Evolutionary conservation across 2,329 filamentous ascomycete genomes (phyloP).

Genomic region (Colletotrichum brevisporum): DNA sequence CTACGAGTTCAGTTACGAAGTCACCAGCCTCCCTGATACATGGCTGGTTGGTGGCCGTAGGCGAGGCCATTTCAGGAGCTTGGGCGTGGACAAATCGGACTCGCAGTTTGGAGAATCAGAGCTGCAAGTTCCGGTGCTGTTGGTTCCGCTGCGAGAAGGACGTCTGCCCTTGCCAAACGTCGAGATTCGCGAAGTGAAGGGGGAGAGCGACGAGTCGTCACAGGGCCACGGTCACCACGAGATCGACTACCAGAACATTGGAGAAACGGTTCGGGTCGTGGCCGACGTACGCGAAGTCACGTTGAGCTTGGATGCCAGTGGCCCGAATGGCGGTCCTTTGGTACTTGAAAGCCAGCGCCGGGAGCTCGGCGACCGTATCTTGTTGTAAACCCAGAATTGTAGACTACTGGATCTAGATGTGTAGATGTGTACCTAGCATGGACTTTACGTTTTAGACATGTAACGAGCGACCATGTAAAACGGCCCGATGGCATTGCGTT

Average conservation of each 20-base stretch:
- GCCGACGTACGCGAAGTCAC: slow-evolving; percentile 80
- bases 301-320: slow-evolving; percentile 78
- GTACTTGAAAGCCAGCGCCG: slow-evolving; percentile 73
- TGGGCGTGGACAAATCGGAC: slow-evolving; percentile 52
- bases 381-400: slow-evolving; percentile 46
- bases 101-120: slow-evolving; percentile 60
- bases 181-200: slow-evolving; percentile 78
- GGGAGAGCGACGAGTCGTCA: slow-evolving; percentile 45
- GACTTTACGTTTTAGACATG: background rate
- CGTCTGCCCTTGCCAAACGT: slow-evolving; percentile 83
- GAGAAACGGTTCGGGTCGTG: slow-evolving; percentile 82
- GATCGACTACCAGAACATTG: slow-evolving; percentile 83
- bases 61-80: slow-evolving; percentile 81
- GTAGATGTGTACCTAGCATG: background rate
- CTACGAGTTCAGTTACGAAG: slow-evolving; percentile 86
- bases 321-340: slow-evolving; percentile 75
- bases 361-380: slow-evolving; percentile 51
- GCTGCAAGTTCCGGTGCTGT: slow-evolving; percentile 75
- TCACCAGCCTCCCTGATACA: slow-evolving; percentile 78
- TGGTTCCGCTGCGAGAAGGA: slow-evolving; percentile 86
- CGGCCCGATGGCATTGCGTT: no score
- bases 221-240: slow-evolving; percentile 71
- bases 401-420: background rate
- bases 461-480: no score
- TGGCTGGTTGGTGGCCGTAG: slow-evolving; percentile 90